phyloP scores from a whole-genome alignment of 2,329 filamentous ascomycete genomes.

The Fusarium anthophilum region DNA sequence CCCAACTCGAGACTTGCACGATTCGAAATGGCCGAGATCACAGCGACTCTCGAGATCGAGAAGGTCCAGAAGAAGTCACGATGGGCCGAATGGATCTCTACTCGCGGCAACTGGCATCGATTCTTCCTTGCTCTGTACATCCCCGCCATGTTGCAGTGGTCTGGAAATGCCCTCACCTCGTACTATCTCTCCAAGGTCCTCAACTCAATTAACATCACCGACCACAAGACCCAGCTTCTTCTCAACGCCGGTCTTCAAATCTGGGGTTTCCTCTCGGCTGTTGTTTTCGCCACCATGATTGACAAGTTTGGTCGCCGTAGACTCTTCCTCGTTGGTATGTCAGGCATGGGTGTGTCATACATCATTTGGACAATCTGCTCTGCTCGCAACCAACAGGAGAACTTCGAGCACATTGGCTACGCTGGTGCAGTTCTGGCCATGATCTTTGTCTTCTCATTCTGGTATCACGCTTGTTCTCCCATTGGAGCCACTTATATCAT shows the following conservation, averaged over 20 bases:
- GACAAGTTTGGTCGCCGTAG: slow-evolving; percentile 53
- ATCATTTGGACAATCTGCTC: slow-evolving; percentile 54
- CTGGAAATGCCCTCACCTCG: slow-evolving; percentile 44
- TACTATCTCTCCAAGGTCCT: slow-evolving; percentile 54
- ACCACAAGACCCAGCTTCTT: slow-evolving; percentile 43
- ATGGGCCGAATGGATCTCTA: slow-evolving; percentile 32
- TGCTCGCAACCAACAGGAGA: slow-evolving; percentile 46
- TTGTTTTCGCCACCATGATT: slow-evolving; percentile 49
- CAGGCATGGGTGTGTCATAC: slow-evolving; percentile 49
- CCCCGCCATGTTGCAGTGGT: slow-evolving; percentile 45
- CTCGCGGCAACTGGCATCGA: slow-evolving; percentile 45
- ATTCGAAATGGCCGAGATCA: slow-evolving; percentile 39
- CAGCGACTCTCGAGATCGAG: slow-evolving; percentile 36
- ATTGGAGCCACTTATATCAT: slow-evolving; percentile 56
- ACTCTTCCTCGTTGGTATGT: slow-evolving; percentile 50
- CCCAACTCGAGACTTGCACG: slow-evolving; percentile 13
- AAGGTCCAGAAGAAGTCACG: slow-evolving; percentile 39
- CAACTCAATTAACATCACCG: slow-evolving; percentile 51
- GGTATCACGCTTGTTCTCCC: slow-evolving; percentile 49
- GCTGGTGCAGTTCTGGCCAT: slow-evolving; percentile 57
- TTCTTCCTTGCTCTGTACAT: slow-evolving; percentile 45
- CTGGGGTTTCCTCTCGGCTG: slow-evolving; percentile 50
- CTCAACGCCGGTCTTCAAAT: slow-evolving; percentile 45
- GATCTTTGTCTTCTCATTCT: slow-evolving; percentile 39
- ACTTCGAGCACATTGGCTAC: slow-evolving; percentile 41